phyloP scores from a whole-genome alignment of 371 early-diverging fungal genomes.

The Mortierella sp. region DNA sequence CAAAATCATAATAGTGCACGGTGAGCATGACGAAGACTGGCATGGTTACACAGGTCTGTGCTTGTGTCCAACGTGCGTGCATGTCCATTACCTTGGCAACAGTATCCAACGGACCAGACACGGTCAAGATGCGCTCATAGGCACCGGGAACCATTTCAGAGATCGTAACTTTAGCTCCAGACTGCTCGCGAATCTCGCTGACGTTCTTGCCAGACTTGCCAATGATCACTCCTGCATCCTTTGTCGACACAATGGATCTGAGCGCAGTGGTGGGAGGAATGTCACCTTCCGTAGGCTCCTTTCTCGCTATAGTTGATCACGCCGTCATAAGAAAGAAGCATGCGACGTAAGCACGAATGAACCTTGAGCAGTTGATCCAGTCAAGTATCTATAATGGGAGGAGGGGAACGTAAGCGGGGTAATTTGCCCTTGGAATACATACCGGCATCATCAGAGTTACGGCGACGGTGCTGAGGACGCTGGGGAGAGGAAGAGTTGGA shows the following conservation, averaged over 20 bases:
- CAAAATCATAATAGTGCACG: background rate
- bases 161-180: constrained; percentile 81
- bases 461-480: constrained; percentile 54
- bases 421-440: constrained; percentile 4
- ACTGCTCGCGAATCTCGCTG: constrained; percentile 78
- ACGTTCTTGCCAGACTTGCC: constrained; percentile 87
- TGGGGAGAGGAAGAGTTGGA: constrained; percentile 53
- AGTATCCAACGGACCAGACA: constrained; percentile 76
- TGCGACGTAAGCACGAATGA: background rate
- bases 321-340: background rate
- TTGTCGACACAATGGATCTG: constrained; percentile 81
- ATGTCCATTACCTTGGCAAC: constrained; percentile 74
- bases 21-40: background rate
- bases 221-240: constrained; percentile 89
- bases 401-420: background rate
- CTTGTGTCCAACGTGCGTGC: background rate
- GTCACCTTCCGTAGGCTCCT: constrained; percentile 35
- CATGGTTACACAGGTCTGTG: background rate
- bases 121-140: constrained; percentile 78
- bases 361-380: background rate
- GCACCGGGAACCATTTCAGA: constrained; percentile 83
- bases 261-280: constrained; percentile 58
- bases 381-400: background rate
- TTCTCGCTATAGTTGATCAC: constrained; percentile 14
- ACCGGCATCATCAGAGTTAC: constrained; percentile 53